A percentile compares a stretch with the other conserved stretches of the same genome.
These are phyloP conservation scores for Leonotis leonurus DNA, from an alignment of 257 asterid genomes.

Conservation along the genomic window DNA sequence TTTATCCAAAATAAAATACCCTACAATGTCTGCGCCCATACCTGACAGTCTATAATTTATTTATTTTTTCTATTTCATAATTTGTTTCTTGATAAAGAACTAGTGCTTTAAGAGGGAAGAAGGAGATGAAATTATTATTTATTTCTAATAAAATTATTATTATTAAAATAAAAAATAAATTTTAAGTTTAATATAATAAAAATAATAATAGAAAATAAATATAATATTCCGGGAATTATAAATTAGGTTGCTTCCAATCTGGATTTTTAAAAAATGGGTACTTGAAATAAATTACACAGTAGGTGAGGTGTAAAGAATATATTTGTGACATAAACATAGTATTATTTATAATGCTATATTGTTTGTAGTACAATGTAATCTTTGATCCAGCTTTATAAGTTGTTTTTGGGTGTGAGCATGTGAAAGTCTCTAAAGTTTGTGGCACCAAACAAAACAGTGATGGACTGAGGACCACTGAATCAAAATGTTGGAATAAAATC, in stretches of 20 bases:
- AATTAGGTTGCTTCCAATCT: background rate
- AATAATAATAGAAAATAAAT: no score
- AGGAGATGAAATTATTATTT: no score
- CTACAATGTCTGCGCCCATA: background rate
- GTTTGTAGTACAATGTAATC: background rate
- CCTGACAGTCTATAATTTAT: background rate
- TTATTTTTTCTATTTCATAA: no score
- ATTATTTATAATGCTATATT: background rate
- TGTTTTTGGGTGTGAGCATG: slow-evolving; percentile 7
- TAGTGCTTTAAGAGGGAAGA: no score
- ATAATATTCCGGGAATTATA: no score
- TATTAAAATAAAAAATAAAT: no score
- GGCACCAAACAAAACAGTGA: background rate
- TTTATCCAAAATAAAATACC: background rate
- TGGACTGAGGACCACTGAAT: slow-evolving; percentile 5
- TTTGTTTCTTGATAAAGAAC: background rate
- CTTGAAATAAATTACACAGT: background rate
- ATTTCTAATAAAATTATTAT: no score
- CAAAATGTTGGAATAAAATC: slow-evolving; percentile 8
- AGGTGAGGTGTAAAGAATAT: background rate
- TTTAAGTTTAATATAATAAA: no score
- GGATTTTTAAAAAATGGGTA: no score
- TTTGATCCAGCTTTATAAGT: background rate
- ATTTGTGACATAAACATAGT: background rate
- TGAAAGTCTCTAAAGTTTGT: slow-evolving; percentile 4